phyloP scores from a whole-genome alignment of 345 rosid species.

The Eucalyptus globulus region DNA sequence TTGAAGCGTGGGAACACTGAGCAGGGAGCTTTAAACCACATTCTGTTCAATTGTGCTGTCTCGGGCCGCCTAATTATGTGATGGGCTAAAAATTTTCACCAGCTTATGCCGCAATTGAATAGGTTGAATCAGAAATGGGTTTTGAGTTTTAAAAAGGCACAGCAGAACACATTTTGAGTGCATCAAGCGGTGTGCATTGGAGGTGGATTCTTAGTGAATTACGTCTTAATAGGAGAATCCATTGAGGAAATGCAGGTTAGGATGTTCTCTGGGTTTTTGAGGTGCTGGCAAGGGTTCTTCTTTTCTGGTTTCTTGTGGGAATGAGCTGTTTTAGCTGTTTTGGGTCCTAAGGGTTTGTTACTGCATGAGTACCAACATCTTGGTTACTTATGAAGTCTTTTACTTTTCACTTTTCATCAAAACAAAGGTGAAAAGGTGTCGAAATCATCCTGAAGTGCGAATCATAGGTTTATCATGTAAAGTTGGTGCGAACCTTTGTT shows the following conservation, averaged over 20 bases:
- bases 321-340: neutral
- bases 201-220: neutral
- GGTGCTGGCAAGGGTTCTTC: neutral
- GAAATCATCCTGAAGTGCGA: neutral
- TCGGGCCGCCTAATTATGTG: no score
- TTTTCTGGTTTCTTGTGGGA: neutral
- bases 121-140: slow-evolving; percentile 12
- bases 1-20: no score
- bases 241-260: neutral
- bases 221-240: neutral
- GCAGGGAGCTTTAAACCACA: no score
- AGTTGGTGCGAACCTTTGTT: neutral
- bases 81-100: no score
- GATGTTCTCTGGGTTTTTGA: neutral
- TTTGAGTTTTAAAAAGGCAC: neutral
- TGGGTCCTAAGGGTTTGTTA: no score
- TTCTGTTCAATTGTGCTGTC: no score
- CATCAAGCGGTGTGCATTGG: neutral
- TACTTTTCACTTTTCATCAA: neutral
- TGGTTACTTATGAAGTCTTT: no score
- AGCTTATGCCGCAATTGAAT: no score
- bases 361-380: no score
- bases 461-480: accelerated
- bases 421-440: neutral
- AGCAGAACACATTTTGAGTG: neutral